Conservation (phyloP, 2,329 filamentous ascomycete species). For the Aotearoamyces nothofagi region DNA sequence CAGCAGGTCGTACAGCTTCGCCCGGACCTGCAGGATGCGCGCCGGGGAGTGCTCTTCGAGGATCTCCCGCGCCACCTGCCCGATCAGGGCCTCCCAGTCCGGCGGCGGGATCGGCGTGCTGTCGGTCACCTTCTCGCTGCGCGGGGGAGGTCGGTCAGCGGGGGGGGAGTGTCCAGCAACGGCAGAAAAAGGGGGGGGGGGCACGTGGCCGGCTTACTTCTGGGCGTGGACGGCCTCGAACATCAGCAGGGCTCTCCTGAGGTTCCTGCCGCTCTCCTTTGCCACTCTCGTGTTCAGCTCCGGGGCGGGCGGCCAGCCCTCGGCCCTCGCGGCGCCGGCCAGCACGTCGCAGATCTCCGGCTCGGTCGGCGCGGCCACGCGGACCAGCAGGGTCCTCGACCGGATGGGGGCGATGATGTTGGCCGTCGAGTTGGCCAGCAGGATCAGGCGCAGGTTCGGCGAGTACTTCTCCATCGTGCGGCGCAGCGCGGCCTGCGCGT, state of each 20-base stretch:
- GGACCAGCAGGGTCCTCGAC: constrained; percentile 77
- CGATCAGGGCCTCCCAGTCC: constrained; percentile 90
- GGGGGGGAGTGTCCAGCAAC: not conserved
- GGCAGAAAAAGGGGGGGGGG: constrained; percentile 3
- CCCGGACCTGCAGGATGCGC: constrained; percentile 72
- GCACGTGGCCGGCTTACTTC: constrained; percentile 70
- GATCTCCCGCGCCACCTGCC: constrained; percentile 83
- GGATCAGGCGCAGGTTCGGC: constrained; percentile 79
- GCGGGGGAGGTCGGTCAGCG: not conserved
- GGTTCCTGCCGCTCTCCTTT: constrained; percentile 76
- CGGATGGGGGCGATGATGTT: constrained; percentile 99
- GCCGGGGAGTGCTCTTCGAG: constrained; percentile 85
- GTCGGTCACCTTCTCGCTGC: constrained; percentile 78
- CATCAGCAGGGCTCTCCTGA: constrained; percentile 85
- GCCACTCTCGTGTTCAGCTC: constrained; percentile 75
- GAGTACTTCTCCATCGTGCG: constrained; percentile 99
- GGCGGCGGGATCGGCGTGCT: constrained; percentile 82
- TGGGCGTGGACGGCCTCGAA: constrained; percentile 94
- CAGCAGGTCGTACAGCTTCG: constrained; percentile 91
- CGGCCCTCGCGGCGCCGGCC: constrained; percentile 54
- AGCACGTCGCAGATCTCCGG: constrained; percentile 72
- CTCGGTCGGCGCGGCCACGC: constrained; percentile 79
- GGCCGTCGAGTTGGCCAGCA: constrained; percentile 89
- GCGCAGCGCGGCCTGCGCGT: constrained; percentile 88
- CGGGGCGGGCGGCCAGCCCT: constrained; percentile 66